Base-by-base conservation (phyloP, 768 basidiomycete species). In the Boletales sp. region DNA sequence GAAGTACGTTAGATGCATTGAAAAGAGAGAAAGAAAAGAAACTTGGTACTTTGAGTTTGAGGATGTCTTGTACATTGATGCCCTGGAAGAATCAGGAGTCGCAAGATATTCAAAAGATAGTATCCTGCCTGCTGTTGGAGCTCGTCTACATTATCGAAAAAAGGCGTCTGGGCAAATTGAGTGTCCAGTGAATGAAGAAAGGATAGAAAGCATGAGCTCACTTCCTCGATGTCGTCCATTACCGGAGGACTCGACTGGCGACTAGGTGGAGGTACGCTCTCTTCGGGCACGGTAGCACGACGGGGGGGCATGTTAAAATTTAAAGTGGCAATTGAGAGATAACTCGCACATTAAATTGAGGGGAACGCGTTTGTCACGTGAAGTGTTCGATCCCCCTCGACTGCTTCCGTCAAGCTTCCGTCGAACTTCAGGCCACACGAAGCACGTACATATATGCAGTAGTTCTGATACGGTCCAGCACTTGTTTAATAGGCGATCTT, bases 61-160 rank as follows among this genome's bases (percentile, higher is more conserved):
- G 67, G 49, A 97, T 97, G 64, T 97, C 94, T 74, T 95, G 92
- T 24, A 93, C 84, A 56, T 94, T 95, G 67, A 95, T 94, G 13
- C 94, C 93, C 93, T 95, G 57, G 36, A 15, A 17, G 29, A 18
- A 30, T 59, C 24, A 47, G 31, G 24, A 40, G 18, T 40, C 32
- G 17, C 38, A 41, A 45, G 29, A 45, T 17, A 52, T 57, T 54
- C 44, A 35, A 35, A 24, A 41, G 30, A 40, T 47, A 43, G 40
- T 13, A 19, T 46, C 77, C 29, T 58, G 86, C 89, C 63, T 91
- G 86, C 56, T 87, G 84, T 61, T 91, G 89, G 13, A 91, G 82
- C 55, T 90, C 89, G 58, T 91, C 89, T n/a, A 91, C 79, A 18
- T 72, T 82, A 60, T 90, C 88, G 57, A 90, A 91, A 65, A 77